A percentile compares a stretch with the other conserved stretches of the same genome.
Evolutionary conservation across 495 filamentous ascomycete species (phyloP).

Genomic region (Durotheca rogersii): DNA sequence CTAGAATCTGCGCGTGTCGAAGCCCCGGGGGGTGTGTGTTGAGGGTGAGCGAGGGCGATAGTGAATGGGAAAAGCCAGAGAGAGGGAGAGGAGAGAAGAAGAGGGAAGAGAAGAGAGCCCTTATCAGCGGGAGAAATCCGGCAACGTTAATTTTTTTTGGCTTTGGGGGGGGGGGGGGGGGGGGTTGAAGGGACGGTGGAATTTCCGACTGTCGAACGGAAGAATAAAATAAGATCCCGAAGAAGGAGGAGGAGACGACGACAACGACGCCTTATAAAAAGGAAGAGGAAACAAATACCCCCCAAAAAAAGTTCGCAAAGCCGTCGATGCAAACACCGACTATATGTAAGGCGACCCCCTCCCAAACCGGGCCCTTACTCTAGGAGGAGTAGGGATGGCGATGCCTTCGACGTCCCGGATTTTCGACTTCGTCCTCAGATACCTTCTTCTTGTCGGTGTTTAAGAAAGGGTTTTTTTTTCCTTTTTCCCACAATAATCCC

Average conservation of each 20-base stretch:
- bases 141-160: too few relatives aligned
- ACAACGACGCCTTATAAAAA: too few relatives aligned
- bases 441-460: too few relatives aligned
- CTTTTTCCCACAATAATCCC: conserved; percentile 31
- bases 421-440: conserved; percentile 31
- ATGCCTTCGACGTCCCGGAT: conserved; percentile 28
- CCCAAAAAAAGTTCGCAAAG: too few relatives aligned
- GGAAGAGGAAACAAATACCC: too few relatives aligned
- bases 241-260: too few relatives aligned
- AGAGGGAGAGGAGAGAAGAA: conserved; percentile 20
- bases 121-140: too few relatives aligned
- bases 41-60: conserved; percentile 11
- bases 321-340: conserved; percentile 32
- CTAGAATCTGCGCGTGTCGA: conserved; percentile 13
- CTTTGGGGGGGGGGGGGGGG: too few relatives aligned
- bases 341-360: conserved; percentile 19
- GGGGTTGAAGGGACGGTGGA: too few relatives aligned
- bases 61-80: conserved; percentile 20
- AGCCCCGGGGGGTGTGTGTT: conserved; percentile 13
- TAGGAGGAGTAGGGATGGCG: conserved; percentile 30
- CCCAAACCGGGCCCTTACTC: conserved; percentile 19
- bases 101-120: too few relatives aligned
- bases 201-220: too few relatives aligned
- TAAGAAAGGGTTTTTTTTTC: conserved; percentile 24
- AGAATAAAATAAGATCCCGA: too few relatives aligned